Evolutionary conservation across 2,329 filamentous ascomycete genomes (phyloP).

Genomic region (Paracorniculantispora psalliotae): DNA sequence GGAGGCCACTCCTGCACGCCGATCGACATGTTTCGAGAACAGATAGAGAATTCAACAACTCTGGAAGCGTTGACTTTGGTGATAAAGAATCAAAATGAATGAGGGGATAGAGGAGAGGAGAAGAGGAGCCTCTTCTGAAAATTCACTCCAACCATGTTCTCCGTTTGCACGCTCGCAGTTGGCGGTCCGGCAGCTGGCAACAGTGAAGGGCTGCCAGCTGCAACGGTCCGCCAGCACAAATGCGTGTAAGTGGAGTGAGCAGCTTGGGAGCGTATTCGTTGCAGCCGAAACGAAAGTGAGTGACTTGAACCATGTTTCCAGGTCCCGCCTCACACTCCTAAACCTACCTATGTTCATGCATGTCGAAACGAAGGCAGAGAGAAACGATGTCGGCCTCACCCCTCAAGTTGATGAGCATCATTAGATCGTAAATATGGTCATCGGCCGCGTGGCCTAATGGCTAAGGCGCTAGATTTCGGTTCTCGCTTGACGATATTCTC

Average conservation of each 20-base stretch:
- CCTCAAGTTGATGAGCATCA: background rate
- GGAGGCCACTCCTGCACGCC: background rate
- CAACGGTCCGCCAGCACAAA: background rate
- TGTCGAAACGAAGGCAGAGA: too few relatives aligned
- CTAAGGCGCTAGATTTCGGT: constrained; percentile 41
- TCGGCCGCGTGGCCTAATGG: constrained; percentile 40
- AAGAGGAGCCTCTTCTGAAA: background rate
- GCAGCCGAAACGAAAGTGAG: too few relatives aligned
- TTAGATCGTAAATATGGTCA: constrained; percentile 6
- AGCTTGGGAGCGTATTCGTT: too few relatives aligned
- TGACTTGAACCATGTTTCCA: too few relatives aligned
- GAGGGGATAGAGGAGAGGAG: background rate
- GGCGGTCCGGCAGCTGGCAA: background rate
- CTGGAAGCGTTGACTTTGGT: background rate
- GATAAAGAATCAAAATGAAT: background rate
- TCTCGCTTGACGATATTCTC: constrained; percentile 22
- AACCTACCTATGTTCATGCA: too few relatives aligned
- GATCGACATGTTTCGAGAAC: background rate
- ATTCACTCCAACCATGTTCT: background rate
- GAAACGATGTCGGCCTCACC: too few relatives aligned
- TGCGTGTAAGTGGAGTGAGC: too few relatives aligned
- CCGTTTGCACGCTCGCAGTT: constrained; percentile 7
- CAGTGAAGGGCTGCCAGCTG: background rate
- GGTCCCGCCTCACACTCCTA: too few relatives aligned
- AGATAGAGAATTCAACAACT: background rate